These are phyloP conservation scores for Acacia confusa DNA, from an alignment of 306 rosid species.

Conservation along the genomic window DNA sequence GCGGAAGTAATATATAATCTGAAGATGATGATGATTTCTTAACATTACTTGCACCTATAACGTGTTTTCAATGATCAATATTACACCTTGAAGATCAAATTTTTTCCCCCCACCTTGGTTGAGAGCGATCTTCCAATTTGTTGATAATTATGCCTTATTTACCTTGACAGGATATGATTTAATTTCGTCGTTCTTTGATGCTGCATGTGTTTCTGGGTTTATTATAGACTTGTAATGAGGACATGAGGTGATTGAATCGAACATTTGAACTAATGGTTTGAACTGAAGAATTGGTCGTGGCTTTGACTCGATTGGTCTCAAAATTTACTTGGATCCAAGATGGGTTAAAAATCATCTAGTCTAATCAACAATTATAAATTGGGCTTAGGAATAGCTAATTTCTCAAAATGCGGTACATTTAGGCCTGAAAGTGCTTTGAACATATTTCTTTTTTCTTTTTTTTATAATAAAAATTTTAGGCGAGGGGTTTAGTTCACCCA, in stretches of 20 bases:
- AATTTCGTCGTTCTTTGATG: neutral
- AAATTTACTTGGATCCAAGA: too few species aligned
- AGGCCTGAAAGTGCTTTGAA: rapidly evolving
- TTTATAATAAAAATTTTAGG: too few species aligned
- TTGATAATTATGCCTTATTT: neutral
- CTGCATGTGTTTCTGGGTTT: neutral
- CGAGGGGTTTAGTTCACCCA: too few species aligned
- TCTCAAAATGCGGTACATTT: too few species aligned
- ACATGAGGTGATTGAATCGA: neutral
- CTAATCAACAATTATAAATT: neutral
- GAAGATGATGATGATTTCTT: constrained; percentile 41
- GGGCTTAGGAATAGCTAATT: too few species aligned
- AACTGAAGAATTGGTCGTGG: neutral
- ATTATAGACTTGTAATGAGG: neutral
- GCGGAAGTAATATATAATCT: constrained; percentile 36
- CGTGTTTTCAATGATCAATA: constrained; percentile 30
- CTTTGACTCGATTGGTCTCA: too few species aligned
- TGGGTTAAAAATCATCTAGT: neutral
- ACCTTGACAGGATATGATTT: constrained; percentile 14
- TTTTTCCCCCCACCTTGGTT: constrained; percentile 23
- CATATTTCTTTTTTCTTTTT: too few species aligned
- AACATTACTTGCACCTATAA: constrained; percentile 38
- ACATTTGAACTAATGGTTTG: neutral
- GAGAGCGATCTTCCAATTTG: constrained; percentile 14
- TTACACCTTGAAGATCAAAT: constrained; percentile 26